phyloP scores from a whole-genome alignment of 306 rosid species.

The Quercus ilex region DNA sequence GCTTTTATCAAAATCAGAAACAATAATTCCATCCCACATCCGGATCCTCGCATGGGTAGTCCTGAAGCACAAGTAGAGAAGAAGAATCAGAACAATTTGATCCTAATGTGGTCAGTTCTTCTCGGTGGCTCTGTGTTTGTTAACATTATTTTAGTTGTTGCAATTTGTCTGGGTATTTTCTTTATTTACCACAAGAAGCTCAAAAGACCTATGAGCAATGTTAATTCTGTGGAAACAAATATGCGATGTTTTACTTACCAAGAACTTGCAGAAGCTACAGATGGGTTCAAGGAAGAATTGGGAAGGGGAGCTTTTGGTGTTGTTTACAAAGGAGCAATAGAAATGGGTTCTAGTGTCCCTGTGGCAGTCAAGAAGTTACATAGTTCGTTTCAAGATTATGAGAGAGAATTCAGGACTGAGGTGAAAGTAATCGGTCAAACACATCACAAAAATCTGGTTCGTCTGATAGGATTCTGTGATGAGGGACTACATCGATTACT shows the following conservation, averaged over 20 bases:
- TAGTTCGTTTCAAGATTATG: constrained; percentile 28
- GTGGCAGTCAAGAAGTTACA: constrained; percentile 50
- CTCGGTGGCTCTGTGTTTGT: constrained; percentile 38
- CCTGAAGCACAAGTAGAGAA: constrained; percentile 14
- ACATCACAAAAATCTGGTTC: neutral
- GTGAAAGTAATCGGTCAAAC: no score
- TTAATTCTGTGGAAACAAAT: constrained; percentile 16
- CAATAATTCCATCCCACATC: constrained; percentile 2
- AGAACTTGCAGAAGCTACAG: constrained; percentile 34
- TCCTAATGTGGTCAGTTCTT: constrained; percentile 30
- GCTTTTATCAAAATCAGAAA: constrained; percentile 4
- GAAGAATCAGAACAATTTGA: constrained; percentile 18
- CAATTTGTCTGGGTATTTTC: constrained; percentile 8
- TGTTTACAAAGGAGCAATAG: constrained; percentile 13
- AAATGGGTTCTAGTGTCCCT: neutral
- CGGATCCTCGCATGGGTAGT: neutral
- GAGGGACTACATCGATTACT: constrained; percentile 3
- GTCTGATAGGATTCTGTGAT: constrained; percentile 13
- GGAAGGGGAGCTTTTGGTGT: constrained; percentile 31
- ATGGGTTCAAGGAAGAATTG: constrained; percentile 31
- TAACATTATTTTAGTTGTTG: constrained; percentile 10
- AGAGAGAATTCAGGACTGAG: constrained; percentile 19
- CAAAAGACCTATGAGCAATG: neutral
- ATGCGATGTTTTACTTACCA: neutral
- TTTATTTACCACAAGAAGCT: constrained; percentile 19